Evolutionary conservation across 441 rosid genomes (phyloP), one percentile per base, ranked within the genome.

Genomic region (Cnidoscolus chayamansa): DNA sequence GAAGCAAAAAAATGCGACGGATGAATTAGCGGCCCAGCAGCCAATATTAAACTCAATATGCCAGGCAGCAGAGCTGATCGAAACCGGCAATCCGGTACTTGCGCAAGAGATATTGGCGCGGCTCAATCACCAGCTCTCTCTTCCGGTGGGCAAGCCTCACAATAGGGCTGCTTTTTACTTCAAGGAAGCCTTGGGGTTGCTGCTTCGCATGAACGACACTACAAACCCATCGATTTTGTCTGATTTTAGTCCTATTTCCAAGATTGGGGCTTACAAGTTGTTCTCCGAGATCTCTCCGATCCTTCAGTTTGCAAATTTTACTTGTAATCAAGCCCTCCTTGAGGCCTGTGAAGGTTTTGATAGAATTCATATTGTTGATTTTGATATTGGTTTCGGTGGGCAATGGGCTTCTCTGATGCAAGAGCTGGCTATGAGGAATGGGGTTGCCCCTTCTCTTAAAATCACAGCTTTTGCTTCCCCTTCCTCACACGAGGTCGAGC

Each of bases 21-120:
- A 85, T 60, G 88, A 86, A 79, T 74, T 82, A 74, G 81, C 70
- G 63, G 79, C 72, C 82, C 86, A 82, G 76, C 84, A 84, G 80
- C 81, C 84, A 47, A 76, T 90, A 50, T 63, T 70, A 47, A 65
- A 70, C 78, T 70, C 74, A 71, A 75, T 70, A 63, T 75, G 74
- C 65, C 78, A 76, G 37, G 79, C 72, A 40, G 79, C 79, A 76
- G 79, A 76, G 71, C 75, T 76, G 72, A 76, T 76, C 60, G 79
- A 65, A 76, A 84, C 84, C 74, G 87, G 90, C 65, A 89, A 88
- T 70, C 76, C 79, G 77, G 74, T 78, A 76, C 90, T 84, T 92
- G 99, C 98, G 94, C 99, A 95, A 86, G 95, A 84, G 99, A 95
- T 95, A 95, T 95, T 95, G 99, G 99, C 99, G 99, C 99, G 98